Conservation (phyloP, 1,139 yeast genomes). For the Cylindricascospora bacillispora region DNA sequence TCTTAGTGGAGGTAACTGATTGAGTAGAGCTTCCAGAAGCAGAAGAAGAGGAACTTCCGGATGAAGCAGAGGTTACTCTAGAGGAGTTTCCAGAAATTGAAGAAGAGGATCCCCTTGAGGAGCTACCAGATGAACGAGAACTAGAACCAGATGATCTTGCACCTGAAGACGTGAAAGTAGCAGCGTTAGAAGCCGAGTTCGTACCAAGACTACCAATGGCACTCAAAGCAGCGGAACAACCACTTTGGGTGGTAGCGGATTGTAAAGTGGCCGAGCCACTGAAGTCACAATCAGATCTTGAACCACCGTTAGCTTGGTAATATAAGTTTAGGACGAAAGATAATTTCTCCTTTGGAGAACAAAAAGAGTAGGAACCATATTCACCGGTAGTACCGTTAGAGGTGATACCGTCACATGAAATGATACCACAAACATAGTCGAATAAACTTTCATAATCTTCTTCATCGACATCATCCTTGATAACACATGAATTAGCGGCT, state of each 20-base stretch:
- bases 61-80: constrained; percentile 6
- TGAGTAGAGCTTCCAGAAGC: constrained; percentile 22
- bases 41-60: constrained; percentile 10
- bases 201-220: constrained; percentile 29
- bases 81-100: constrained; percentile 6
- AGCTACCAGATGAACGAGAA: constrained; percentile 8
- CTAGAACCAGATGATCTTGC: constrained; percentile 21
- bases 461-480: constrained; percentile 35
- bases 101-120: constrained; percentile 6
- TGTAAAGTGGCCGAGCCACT: constrained; percentile 47
- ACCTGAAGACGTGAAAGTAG: constrained; percentile 24
- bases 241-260: constrained; percentile 40
- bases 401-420: constrained; percentile 41
- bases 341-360: constrained; percentile 49
- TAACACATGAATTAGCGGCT: constrained; percentile 41
- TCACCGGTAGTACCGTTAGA: constrained; percentile 48
- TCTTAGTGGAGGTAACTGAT: constrained; percentile 20
- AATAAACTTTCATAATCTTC: constrained; percentile 47
- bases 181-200: constrained; percentile 30
- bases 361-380: constrained; percentile 57
- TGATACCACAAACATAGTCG: constrained; percentile 39
- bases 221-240: constrained; percentile 37
- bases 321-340: constrained; percentile 53
- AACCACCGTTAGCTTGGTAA: constrained; percentile 38
- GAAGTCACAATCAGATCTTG: constrained; percentile 49